A percentile compares a stretch with the other conserved stretches of the same genome.
These are phyloP conservation scores for Fusarium humuli DNA, from an alignment of 2,329 filamentous ascomycete species.

Conservation along the genomic window DNA sequence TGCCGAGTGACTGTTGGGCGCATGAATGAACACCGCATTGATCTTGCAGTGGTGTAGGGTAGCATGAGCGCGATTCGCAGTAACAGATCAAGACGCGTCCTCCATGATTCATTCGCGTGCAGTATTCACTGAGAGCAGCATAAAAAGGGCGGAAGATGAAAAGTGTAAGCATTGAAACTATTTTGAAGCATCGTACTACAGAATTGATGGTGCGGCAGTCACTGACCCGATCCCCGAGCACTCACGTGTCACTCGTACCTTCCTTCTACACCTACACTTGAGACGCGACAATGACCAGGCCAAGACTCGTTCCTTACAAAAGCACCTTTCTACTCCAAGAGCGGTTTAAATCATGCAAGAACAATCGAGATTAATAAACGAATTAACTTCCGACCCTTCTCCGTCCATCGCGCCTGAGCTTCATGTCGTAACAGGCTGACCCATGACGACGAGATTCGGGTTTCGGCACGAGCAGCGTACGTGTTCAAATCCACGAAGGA, in stretches of 20 bases:
- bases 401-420: slow-evolving; percentile 9
- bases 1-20: neutral
- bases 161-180: neutral
- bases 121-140: neutral
- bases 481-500: neutral
- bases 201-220: neutral
- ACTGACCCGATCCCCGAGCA: neutral
- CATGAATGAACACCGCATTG: neutral
- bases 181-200: neutral
- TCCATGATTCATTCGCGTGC: neutral
- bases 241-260: neutral
- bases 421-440: slow-evolving; percentile 8
- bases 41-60: neutral
- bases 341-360: neutral
- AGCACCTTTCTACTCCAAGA: neutral
- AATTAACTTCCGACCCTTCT: neutral
- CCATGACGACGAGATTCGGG: slow-evolving; percentile 28
- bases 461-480: slow-evolving; percentile 9
- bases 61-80: neutral
- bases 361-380: neutral
- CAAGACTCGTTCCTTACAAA: neutral
- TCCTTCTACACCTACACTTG: neutral
- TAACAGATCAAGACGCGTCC: neutral
- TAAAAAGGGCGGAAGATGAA: neutral
- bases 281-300: neutral